Conservation (phyloP, 2,329 filamentous ascomycete genomes). For the Kalaharituber pfeilii region DNA sequence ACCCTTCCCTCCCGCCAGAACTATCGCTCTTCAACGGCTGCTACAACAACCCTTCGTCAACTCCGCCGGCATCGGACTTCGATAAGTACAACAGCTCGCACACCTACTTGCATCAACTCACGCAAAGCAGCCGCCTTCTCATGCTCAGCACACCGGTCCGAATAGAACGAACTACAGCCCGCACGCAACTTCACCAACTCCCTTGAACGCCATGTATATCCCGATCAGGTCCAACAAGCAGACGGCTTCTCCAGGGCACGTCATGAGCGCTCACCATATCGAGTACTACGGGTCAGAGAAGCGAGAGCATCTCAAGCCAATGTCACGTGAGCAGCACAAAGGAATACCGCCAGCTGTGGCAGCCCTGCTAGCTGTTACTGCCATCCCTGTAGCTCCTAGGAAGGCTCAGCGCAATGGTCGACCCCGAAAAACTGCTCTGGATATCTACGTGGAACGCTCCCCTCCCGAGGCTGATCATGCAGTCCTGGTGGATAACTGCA, state of each 20-base stretch:
- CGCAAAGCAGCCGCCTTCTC: not conserved
- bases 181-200: not conserved
- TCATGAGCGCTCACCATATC: not conserved
- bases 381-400: conserved; percentile 18
- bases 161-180: no score
- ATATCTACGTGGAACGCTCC: conserved; percentile 11
- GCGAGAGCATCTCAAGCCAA: not conserved
- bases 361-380: conserved; percentile 22
- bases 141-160: not conserved
- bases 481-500: not conserved
- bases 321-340: not conserved
- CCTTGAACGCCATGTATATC: not conserved
- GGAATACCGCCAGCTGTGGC: conserved; percentile 20
- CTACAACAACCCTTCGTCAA: not conserved
- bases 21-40: not conserved
- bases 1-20: not conserved
- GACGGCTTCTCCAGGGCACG: not conserved
- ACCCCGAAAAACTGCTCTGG: conserved; percentile 12
- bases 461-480: conserved; percentile 13
- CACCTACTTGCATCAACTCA: not conserved
- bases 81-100: not conserved
- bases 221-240: not conserved
- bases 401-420: conserved; percentile 6
- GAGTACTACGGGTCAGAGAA: not conserved
- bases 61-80: not conserved